Conservation (phyloP, 805 yeast genomes). For the Clavispora carvajalis region DNA sequence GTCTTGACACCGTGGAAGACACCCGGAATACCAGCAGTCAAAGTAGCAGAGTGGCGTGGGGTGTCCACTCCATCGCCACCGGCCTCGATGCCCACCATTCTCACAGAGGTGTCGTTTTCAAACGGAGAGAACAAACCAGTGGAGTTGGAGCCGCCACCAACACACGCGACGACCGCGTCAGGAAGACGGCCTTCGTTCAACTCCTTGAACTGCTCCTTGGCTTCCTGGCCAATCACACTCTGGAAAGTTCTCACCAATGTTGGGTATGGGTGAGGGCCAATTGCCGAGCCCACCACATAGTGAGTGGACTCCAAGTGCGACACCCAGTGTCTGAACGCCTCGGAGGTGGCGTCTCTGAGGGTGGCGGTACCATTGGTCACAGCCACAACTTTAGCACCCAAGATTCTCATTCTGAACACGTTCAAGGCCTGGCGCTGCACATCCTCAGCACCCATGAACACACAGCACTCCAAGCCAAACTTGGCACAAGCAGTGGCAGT, state of each 20-base stretch:
- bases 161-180: slow-evolving; percentile 95
- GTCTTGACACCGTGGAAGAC: slow-evolving; percentile 98
- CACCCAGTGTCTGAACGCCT: slow-evolving; percentile 96
- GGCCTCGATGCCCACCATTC: slow-evolving; percentile 92
- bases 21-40: slow-evolving; percentile 94
- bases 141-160: slow-evolving; percentile 98
- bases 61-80: slow-evolving; percentile 97
- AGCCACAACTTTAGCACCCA: slow-evolving; percentile 93
- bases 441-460: slow-evolving; percentile 99
- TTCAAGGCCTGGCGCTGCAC: slow-evolving; percentile 97
- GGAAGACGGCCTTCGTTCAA: slow-evolving; percentile 81
- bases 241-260: slow-evolving; percentile 97
- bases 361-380: slow-evolving; percentile 95
- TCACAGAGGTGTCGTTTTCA: slow-evolving; percentile 72
- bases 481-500: slow-evolving; percentile 91
- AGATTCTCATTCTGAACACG: slow-evolving; percentile 93
- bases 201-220: slow-evolving; percentile 81
- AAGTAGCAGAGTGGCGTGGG: slow-evolving; percentile 86
- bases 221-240: slow-evolving; percentile 92
- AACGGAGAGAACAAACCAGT: slow-evolving; percentile 95
- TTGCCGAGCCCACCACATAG: slow-evolving; percentile 95
- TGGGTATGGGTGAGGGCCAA: slow-evolving; percentile 99
- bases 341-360: slow-evolving; percentile 95
- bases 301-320: slow-evolving; percentile 81
- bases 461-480: slow-evolving; percentile 89